phyloP scores from a whole-genome alignment of 768 basidiomycete species.

The Boletus sp. region DNA sequence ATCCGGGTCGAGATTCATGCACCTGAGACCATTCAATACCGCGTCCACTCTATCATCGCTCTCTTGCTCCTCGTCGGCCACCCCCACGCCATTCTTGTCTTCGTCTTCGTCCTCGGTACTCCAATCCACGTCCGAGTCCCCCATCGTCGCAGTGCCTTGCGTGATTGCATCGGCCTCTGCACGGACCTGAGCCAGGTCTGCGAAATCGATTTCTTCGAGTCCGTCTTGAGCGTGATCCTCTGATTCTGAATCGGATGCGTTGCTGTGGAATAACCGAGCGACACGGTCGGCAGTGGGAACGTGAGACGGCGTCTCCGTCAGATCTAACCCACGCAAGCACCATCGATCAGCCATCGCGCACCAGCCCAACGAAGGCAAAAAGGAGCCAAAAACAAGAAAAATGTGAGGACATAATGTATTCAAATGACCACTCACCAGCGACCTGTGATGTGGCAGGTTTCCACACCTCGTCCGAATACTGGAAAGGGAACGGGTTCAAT shows the following conservation, averaged over 20 bases:
- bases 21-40: slow-evolving; percentile 36
- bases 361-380: not conserved
- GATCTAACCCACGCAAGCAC: not conserved
- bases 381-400: not conserved
- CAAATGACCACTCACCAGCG: slow-evolving; percentile 36
- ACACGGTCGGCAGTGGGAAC: slow-evolving; percentile 65
- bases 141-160: slow-evolving; percentile 21
- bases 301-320: slow-evolving; percentile 49
- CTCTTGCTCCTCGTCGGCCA: too few species aligned
- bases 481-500: slow-evolving; percentile 50
- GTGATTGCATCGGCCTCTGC: slow-evolving; percentile 37
- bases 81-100: too few species aligned
- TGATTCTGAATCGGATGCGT: slow-evolving; percentile 25
- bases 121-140: slow-evolving; percentile 71
- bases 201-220: slow-evolving; percentile 65
- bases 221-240: slow-evolving; percentile 33
- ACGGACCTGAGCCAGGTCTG: slow-evolving; percentile 51
- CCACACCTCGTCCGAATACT: slow-evolving; percentile 59
- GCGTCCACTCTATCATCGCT: slow-evolving; percentile 28
- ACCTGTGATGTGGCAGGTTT: slow-evolving; percentile 48
- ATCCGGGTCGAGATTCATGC: slow-evolving; percentile 68
- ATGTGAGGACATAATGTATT: too few species aligned
- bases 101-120: slow-evolving; percentile 45
- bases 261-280: slow-evolving; percentile 50
- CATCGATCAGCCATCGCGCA: slow-evolving; percentile 1